These are phyloP conservation scores for Aethionema arabicum DNA, from an alignment of 345 rosid genomes.

Conservation along the genomic window DNA sequence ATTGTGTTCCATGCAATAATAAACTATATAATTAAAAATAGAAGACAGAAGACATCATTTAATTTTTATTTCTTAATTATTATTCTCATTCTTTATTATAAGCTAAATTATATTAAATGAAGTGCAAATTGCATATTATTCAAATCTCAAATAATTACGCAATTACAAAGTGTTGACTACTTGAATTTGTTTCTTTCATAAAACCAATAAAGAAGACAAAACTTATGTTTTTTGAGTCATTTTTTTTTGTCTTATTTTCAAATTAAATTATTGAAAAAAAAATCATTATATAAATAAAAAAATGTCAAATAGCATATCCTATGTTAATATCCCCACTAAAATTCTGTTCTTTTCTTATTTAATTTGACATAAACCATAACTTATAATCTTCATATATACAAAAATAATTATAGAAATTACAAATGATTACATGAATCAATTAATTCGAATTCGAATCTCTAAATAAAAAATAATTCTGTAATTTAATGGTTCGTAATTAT, in stretches of 20 bases:
- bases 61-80: not conserved
- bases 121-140: not conserved
- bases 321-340: constrained; percentile 32
- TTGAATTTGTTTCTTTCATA: constrained; percentile 19
- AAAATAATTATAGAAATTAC: constrained; percentile 20
- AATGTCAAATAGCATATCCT: constrained; percentile 29
- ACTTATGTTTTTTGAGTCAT: constrained; percentile 21
- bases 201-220: constrained; percentile 24
- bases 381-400: constrained; percentile 1
- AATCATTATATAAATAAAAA: not conserved
- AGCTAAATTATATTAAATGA: not conserved
- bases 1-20: constrained; percentile 32
- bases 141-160: constrained; percentile 22
- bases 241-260: constrained; percentile 25
- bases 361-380: constrained; percentile 17
- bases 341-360: no score
- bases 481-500: no score
- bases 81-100: constrained; percentile 9
- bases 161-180: constrained; percentile 31
- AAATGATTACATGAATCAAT: not conserved
- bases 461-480: no score
- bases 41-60: not conserved
- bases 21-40: not conserved
- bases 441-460: no score
- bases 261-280: not conserved